A percentile compares a stretch with the other conserved stretches of the same genome.
Evolutionary conservation across 2,329 filamentous ascomycete genomes (phyloP).

Genomic region (Myotisia sp.): DNA sequence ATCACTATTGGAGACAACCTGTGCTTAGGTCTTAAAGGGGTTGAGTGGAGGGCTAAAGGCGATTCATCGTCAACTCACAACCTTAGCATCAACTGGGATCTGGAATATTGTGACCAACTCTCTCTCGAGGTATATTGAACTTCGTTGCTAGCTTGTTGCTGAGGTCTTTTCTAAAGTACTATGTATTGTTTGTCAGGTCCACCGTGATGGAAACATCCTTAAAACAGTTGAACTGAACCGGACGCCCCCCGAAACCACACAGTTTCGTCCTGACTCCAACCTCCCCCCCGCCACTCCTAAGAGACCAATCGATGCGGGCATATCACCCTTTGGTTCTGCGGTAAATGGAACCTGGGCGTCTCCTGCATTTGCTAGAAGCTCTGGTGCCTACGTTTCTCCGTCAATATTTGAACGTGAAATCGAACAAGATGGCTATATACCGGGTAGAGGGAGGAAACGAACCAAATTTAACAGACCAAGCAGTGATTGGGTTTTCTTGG

Average conservation of each 20-base stretch:
- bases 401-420: conserved; percentile 50
- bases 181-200: too few relatives aligned
- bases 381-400: conserved; percentile 54
- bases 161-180: too few relatives aligned
- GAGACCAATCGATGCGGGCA: neutral
- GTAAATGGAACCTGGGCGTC: conserved; percentile 44
- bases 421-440: conserved; percentile 50
- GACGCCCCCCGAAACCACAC: too few relatives aligned
- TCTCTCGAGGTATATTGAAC: conserved; percentile 23
- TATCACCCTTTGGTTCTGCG: neutral
- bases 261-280: too few relatives aligned
- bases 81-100: conserved; percentile 41
- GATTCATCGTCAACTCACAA: neutral
- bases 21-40: conserved; percentile 53
- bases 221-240: too few relatives aligned
- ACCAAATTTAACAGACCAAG: conserved; percentile 54
- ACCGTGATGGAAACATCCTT: too few relatives aligned
- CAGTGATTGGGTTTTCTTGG: conserved; percentile 59
- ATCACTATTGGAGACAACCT: conserved; percentile 70
- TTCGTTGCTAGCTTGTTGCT: too few relatives aligned
- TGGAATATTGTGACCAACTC: conserved; percentile 32
- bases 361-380: conserved; percentile 64
- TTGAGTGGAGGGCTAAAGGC: conserved; percentile 46
- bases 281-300: neutral
- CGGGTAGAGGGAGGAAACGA: conserved; percentile 51